Conservation (phyloP, 192 early-diverging fungal species). For the Rhizophagus prolifer region DNA sequence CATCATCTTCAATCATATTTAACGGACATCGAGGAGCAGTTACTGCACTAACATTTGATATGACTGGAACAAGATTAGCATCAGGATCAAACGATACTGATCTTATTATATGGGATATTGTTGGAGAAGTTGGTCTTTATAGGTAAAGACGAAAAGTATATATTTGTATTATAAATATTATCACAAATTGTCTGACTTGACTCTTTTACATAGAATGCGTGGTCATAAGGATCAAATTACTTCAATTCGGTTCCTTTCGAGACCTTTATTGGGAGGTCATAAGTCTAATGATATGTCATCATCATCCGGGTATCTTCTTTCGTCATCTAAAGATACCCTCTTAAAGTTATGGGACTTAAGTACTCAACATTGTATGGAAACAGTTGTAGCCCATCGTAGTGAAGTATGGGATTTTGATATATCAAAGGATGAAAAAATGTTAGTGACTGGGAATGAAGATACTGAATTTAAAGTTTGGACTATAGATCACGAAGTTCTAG, state of each 20-base stretch:
- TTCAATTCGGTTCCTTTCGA: slow-evolving; percentile 60
- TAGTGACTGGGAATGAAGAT: slow-evolving; percentile 88
- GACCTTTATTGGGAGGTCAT: slow-evolving; percentile 26
- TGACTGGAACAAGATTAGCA: slow-evolving; percentile 75
- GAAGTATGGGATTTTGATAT: slow-evolving; percentile 91
- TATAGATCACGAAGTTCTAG: slow-evolving; percentile 62
- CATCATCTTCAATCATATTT: slow-evolving; percentile 67
- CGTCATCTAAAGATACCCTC: slow-evolving; percentile 93
- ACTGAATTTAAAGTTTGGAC: slow-evolving; percentile 86
- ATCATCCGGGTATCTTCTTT: slow-evolving; percentile 71
- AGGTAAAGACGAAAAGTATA: slow-evolving; percentile 28
- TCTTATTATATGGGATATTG: slow-evolving; percentile 92
- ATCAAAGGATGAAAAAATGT: slow-evolving; percentile 58
- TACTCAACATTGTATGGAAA: slow-evolving; percentile 94
- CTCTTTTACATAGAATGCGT: slow-evolving; percentile 55
- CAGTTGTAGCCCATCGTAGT: slow-evolving; percentile 86
- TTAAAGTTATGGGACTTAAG: slow-evolving; percentile 95
- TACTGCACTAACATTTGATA: slow-evolving; percentile 80
- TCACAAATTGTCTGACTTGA: not conserved
- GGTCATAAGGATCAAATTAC: slow-evolving; percentile 98
- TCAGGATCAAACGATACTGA: slow-evolving; percentile 95
- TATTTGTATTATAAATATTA: not conserved
- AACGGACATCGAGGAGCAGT: slow-evolving; percentile 91
- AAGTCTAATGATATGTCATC: slow-evolving; percentile 45
- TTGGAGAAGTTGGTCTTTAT: slow-evolving; percentile 85